Percentiles rank a stretch among this genome's conserved stretches.
phyloP scores from a whole-genome alignment of 1,284 basidiomycete genomes.

The Trichosporon sp. region DNA sequence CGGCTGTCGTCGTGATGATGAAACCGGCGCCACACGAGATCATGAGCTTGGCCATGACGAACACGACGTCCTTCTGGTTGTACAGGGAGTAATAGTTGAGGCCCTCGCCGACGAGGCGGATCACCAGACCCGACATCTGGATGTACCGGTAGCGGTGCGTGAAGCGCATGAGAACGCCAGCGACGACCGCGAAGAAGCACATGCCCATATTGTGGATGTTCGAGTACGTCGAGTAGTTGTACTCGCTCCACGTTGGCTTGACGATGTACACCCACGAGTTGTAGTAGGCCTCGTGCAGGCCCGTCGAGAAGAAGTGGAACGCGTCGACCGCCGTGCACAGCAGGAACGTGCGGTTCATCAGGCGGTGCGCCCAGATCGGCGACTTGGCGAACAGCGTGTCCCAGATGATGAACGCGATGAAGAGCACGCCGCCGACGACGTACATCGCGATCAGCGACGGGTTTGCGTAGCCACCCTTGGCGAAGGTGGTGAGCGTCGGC shows the following conservation, averaged over 20 bases:
- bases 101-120: constrained; percentile 28
- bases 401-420: constrained; percentile 51
- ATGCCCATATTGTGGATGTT: constrained; percentile 44
- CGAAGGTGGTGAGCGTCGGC: constrained; percentile 56
- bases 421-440: constrained; percentile 46
- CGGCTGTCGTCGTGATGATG: constrained; percentile 44
- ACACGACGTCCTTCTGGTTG: constrained; percentile 23
- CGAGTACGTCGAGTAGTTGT: constrained; percentile 33
- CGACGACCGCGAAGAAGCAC: constrained; percentile 43
- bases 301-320: constrained; percentile 45
- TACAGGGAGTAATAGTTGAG: constrained; percentile 10
- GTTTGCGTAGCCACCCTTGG: constrained; percentile 47
- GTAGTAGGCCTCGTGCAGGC: constrained; percentile 46
- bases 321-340: constrained; percentile 43
- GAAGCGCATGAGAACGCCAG: constrained; percentile 46
- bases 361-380: constrained; percentile 55
- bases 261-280: constrained; percentile 48
- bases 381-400: constrained; percentile 50
- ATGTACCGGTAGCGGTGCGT: constrained; percentile 51
- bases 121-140: constrained; percentile 31
- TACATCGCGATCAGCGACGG: constrained; percentile 47
- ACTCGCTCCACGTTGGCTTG: constrained; percentile 30
- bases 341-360: constrained; percentile 55
- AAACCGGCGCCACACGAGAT: constrained; percentile 25
- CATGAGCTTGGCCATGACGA: constrained; percentile 37